Conservation (phyloP, 108 stramenopile species). For the Thalassiosira profunda region DNA sequence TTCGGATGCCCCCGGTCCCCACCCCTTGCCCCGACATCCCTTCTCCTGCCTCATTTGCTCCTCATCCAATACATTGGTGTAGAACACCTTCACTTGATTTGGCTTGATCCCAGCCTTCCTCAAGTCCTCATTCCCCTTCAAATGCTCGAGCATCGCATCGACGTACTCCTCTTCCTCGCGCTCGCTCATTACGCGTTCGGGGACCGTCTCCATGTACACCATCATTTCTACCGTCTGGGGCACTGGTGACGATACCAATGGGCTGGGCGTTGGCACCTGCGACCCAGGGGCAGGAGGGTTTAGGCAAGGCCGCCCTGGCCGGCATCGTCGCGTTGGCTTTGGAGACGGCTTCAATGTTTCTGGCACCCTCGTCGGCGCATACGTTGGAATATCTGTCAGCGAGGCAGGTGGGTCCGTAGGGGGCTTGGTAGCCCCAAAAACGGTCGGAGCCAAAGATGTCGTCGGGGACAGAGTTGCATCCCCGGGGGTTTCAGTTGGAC, state of each 20-base stretch:
- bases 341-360: neutral
- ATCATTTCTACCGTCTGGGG: conserved; percentile 1
- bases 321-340: conserved; percentile 5
- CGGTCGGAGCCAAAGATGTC: neutral
- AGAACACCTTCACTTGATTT: neutral
- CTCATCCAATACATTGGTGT: conserved; percentile 4
- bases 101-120: neutral
- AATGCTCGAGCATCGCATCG: conserved; percentile 1
- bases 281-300: neutral
- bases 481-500: too few species aligned
- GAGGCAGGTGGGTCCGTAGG: neutral
- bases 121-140: conserved; percentile 1
- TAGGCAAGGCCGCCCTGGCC: conserved; percentile 16
- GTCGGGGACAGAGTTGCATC: neutral
- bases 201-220: conserved; percentile 16
- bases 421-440: neutral
- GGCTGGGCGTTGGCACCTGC: neutral
- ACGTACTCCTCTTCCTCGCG: conserved; percentile 8
- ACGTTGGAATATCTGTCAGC: neutral
- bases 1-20: neutral
- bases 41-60: neutral
- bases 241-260: neutral
- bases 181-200: neutral
- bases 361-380: too few species aligned
- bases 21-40: neutral